Conservation (phyloP, 2,329 filamentous ascomycete genomes). For the Cryoendolithus antarcticus region DNA sequence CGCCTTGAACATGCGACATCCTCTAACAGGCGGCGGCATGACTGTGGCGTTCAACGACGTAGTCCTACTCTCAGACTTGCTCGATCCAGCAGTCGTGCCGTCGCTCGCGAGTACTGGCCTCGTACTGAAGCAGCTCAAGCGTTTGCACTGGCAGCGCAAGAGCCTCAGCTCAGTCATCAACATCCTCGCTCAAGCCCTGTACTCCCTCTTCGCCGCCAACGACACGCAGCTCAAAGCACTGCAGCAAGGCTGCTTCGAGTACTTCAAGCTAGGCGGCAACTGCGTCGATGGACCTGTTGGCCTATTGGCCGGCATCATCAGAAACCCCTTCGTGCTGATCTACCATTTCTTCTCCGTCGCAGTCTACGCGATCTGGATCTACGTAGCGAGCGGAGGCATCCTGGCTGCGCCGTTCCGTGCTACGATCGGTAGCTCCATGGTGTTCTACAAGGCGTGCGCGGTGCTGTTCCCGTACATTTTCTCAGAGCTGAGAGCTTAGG, state of each 20-base stretch:
- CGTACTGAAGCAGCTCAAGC: slow-evolving; percentile 55
- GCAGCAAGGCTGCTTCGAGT: slow-evolving; percentile 81
- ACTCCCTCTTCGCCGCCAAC: slow-evolving; percentile 79
- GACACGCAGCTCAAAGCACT: slow-evolving; percentile 65
- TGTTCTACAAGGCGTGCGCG: slow-evolving; percentile 39
- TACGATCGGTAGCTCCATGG: slow-evolving; percentile 28
- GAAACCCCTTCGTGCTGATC: slow-evolving; percentile 63
- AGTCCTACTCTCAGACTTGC: slow-evolving; percentile 59
- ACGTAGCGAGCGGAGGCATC: slow-evolving; percentile 36
- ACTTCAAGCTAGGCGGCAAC: slow-evolving; percentile 66
- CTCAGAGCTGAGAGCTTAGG: slow-evolving; percentile 21
- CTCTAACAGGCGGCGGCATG: slow-evolving; percentile 93
- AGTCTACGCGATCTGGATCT: slow-evolving; percentile 71
- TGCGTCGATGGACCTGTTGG: slow-evolving; percentile 68
- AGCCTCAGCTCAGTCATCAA: slow-evolving; percentile 78
- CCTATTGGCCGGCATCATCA: slow-evolving; percentile 69
- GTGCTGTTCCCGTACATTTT: slow-evolving; percentile 42
- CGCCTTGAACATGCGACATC: slow-evolving; percentile 98
- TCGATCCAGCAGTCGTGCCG: slow-evolving; percentile 57
- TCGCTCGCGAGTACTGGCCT: slow-evolving; percentile 53
- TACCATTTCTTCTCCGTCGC: slow-evolving; percentile 94
- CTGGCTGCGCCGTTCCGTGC: slow-evolving; percentile 26
- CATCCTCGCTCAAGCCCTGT: slow-evolving; percentile 90
- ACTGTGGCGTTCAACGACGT: slow-evolving; percentile 94
- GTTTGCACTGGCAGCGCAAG: slow-evolving; percentile 84